These are phyloP conservation scores for Dimocarpus longan DNA, from an alignment of 345 rosid genomes.

Conservation along the genomic window DNA sequence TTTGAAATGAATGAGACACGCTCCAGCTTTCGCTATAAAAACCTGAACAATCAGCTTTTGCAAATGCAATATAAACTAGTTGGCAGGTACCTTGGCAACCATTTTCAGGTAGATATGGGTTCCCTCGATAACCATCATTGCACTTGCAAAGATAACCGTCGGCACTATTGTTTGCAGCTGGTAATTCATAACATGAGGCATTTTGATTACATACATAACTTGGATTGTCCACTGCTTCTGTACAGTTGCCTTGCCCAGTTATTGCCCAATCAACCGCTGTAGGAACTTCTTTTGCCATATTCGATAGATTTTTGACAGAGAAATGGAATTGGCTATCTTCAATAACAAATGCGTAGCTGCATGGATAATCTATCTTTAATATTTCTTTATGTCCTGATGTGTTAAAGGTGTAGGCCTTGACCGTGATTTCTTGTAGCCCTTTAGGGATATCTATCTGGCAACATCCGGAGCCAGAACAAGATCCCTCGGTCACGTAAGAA, in stretches of 20 bases:
- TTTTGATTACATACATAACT: constrained; percentile 17
- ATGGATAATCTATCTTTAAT: background rate
- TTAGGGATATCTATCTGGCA: constrained; percentile 11
- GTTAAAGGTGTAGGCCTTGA: background rate
- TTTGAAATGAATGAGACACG: too few relatives aligned
- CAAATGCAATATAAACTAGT: background rate
- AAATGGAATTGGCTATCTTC: constrained; percentile 25
- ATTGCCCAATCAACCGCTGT: too few relatives aligned
- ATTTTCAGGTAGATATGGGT: constrained; percentile 17
- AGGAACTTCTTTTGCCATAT: too few relatives aligned
- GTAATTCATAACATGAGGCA: constrained; percentile 17
- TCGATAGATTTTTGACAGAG: background rate
- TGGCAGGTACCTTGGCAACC: constrained; percentile 35
- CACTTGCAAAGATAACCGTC: constrained; percentile 28
- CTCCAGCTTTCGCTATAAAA: too few relatives aligned
- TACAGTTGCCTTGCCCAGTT: too few relatives aligned
- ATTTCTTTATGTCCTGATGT: background rate
- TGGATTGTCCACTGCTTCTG: background rate
- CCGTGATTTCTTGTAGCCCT: fast-evolving
- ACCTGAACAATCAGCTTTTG: too few relatives aligned
- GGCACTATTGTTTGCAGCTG: background rate
- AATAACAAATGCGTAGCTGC: constrained; percentile 35
- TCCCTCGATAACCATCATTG: constrained; percentile 20
- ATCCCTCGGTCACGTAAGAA: too few relatives aligned
- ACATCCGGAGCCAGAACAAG: constrained; percentile 24